Conservation (phyloP, 2,329 filamentous ascomycete genomes). For the Venturia carpophila region DNA sequence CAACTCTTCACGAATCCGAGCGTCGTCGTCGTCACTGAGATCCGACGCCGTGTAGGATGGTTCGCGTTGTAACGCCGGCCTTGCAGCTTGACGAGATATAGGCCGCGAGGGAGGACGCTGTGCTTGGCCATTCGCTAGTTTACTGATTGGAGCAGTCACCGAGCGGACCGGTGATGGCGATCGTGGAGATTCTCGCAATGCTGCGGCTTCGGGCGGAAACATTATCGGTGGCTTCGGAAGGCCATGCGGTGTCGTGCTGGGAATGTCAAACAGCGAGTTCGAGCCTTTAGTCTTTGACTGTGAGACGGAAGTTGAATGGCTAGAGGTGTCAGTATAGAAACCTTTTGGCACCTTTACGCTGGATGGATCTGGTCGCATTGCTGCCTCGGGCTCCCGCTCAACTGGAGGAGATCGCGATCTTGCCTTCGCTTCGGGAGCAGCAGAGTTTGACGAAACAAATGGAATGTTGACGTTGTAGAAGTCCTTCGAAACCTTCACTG, state of each 20-base stretch:
- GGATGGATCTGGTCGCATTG: slow-evolving; percentile 12
- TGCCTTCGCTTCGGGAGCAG: background rate
- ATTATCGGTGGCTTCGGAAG: slow-evolving; percentile 40
- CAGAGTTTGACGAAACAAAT: background rate
- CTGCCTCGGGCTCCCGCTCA: background rate
- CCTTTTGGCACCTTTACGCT: slow-evolving; percentile 13
- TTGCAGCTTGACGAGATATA: slow-evolving; percentile 1
- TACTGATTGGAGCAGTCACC: slow-evolving; percentile 41
- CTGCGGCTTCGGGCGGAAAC: slow-evolving; percentile 36
- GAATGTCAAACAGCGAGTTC: background rate
- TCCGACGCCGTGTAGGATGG: slow-evolving; percentile 2
- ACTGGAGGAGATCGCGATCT: slow-evolving; percentile 7
- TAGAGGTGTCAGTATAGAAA: slow-evolving; percentile 30
- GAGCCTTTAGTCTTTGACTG: slow-evolving; percentile 19
- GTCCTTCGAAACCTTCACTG: slow-evolving; percentile 13
- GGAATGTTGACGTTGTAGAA: slow-evolving; percentile 14
- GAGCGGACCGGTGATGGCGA: slow-evolving; percentile 65
- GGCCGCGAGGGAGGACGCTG: slow-evolving; percentile 16
- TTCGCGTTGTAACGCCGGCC: background rate
- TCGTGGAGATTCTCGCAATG: slow-evolving; percentile 50
- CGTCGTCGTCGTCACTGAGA: slow-evolving; percentile 61
- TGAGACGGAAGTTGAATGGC: slow-evolving; percentile 43
- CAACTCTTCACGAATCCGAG: slow-evolving; percentile 57
- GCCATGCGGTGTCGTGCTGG: slow-evolving; percentile 11
- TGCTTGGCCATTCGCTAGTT: slow-evolving; percentile 8